Base-by-base conservation (phyloP, 2,329 filamentous ascomycete species). In the Metarhizium rileyi region DNA sequence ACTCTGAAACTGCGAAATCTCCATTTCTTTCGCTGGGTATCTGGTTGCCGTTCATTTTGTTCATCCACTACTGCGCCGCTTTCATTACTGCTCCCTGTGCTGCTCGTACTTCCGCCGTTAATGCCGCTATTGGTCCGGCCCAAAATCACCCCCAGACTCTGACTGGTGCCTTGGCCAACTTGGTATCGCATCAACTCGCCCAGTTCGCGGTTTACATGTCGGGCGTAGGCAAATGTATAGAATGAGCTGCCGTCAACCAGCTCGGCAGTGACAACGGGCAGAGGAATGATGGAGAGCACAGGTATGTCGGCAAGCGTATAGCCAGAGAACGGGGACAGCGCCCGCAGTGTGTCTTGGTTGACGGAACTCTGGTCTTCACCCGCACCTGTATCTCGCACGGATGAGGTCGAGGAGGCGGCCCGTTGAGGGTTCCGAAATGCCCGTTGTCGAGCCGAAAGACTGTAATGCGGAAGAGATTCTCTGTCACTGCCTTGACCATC, bases 281-380 rank as follows among this genome's bases (percentile, higher is more conserved):
- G 53, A 0, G 63, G 53, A 8, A 68, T 56, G n/a, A 62, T 53
- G 41, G 65, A 63, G 1, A 67, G 50, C 20, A 64, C 50, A 23
- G 61, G 60, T 7, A 63, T 57, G 27, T 63, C 60, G 35, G 64
- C 57, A 28, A 68, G 56, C 3, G 63, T 65, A 43, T 59, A 61
- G 23, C 62, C 60, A 14, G 64, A 61, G 33, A 61, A 59, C 20
- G 57, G 54, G 10, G 59, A 59, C 52, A 50, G 56, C 51, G 50
- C 46, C 48, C 23, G 50, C 51, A 55, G 47, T 47, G 18, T 28
- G 26, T 18, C 48, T 50, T 48, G 49, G 51, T 49, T 47, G 53
- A 47, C 30, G 44, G 45, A 44, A n/a, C 47, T 33, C 27, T 36
- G 26, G 23, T 23, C 3, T 36, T 25, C 20, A 49, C 22, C 20